Evolutionary conservation across 768 basidiomycete genomes (phyloP), one percentile per base, ranked within the genome.

Genomic region (Mycena floridula): DNA sequence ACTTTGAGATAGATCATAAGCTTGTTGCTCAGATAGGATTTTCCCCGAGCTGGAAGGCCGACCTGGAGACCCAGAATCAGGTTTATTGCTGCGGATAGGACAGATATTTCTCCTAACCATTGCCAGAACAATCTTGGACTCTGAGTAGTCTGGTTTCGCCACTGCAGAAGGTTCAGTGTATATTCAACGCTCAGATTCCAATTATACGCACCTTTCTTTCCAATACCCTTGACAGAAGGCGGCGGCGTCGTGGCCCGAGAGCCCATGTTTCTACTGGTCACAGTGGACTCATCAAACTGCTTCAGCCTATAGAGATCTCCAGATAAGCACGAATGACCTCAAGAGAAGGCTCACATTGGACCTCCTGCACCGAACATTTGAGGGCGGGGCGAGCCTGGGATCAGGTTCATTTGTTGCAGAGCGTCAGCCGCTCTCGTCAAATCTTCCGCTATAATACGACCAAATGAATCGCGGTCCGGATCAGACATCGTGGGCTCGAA

Each of bases 1-100:
- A 91, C 95, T 65, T 89, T 88, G 32, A 99, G 74, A 61, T 99
- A 99, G 48, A 94, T 80, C 85, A 82, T 92, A 49, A 99, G 79
- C 67, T 95, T 98, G 66, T 99, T 99, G 62, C 89, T 93, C 48
- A 99, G 79, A 64, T 97, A 99, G 2, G 94, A 97, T 67, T 99
- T 99, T 15, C 96, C 96, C 46, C 96, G 76, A 3, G 96, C 96
- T n/a, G 96, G 96, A 36, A 99, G 66, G 23, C 96, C 96, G 48
- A 98, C 92, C 91, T 94, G 52, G 15, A 16, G 38, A n/a, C n/a
- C n/a, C n/a, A 20, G 15, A 42, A 24, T 18, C 37, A 15, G 32
- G 30, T 45, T 40, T 39, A 38, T 23, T 16, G 43, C 27, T 44
- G 18, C 24, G 21, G 40, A 43, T 44, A 28, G 12, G 32, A 36